A percentile compares a stretch with the other conserved stretches of the same genome.
These are phyloP conservation scores for Lippia alba DNA, from an alignment of 305 asterid genomes.

Conservation along the genomic window DNA sequence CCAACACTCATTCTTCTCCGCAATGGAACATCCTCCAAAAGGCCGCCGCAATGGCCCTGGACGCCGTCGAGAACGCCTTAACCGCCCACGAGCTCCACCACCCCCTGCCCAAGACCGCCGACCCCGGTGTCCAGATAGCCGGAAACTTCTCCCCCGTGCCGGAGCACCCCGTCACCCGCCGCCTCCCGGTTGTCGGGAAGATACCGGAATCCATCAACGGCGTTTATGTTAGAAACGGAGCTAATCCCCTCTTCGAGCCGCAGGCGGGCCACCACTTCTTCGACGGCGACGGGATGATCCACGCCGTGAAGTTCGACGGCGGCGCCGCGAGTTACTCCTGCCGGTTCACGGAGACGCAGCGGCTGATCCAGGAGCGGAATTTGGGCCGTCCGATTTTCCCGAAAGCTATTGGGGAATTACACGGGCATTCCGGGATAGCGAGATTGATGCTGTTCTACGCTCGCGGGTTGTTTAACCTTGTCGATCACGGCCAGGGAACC, in stretches of 20 bases:
- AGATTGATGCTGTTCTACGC: conserved; percentile 47
- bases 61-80: conserved; percentile 65
- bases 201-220: conserved; percentile 47
- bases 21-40: conserved; percentile 69
- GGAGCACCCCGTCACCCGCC: conserved; percentile 59
- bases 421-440: conserved; percentile 58
- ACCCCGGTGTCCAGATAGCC: conserved; percentile 80
- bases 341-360: conserved; percentile 49
- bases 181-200: conserved; percentile 46
- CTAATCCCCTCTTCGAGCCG: conserved; percentile 54
- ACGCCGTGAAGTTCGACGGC: conserved; percentile 38
- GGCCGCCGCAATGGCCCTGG: conserved; percentile 75
- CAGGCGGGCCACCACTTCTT: conserved; percentile 58
- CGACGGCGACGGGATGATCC: conserved; percentile 68
- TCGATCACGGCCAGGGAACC: conserved; percentile 46
- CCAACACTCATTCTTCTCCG: conserved; percentile 8
- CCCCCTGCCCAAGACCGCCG: conserved; percentile 80
- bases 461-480: conserved; percentile 43
- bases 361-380: conserved; percentile 46
- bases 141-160: conserved; percentile 94
- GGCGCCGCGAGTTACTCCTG: conserved; percentile 51
- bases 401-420: conserved; percentile 59
- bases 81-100: conserved; percentile 59
- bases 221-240: conserved; percentile 58
- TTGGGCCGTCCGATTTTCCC: conserved; percentile 53